phyloP scores from a whole-genome alignment of 768 basidiomycete genomes.

The Leucosporidium yakuticum region DNA sequence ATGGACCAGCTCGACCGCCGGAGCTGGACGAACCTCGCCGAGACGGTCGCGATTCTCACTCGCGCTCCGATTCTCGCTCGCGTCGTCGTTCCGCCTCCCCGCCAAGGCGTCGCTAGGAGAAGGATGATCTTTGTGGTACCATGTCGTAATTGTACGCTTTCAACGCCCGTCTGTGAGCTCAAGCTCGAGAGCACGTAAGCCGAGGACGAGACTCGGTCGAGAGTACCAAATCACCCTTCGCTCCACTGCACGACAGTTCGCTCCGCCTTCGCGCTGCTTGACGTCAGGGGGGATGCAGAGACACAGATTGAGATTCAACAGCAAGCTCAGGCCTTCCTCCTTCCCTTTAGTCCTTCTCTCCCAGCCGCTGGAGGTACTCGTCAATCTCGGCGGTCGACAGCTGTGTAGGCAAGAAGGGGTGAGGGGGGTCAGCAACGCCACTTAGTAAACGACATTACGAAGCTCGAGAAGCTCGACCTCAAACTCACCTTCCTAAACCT shows the following conservation, averaged over 20 bases:
- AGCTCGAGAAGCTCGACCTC: background rate
- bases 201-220: no score
- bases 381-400: constrained; percentile 6
- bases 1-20: constrained; percentile 8
- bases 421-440: background rate
- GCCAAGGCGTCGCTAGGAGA: background rate
- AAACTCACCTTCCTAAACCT: constrained; percentile 48
- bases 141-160: no score
- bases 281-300: no score
- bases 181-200: no score
- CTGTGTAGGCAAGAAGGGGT: background rate
- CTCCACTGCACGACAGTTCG: no score
- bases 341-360: constrained; percentile 11
- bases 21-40: background rate
- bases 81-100: constrained; percentile 2
- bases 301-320: no score
- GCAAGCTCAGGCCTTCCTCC: no score
- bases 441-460: no score
- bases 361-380: constrained; percentile 15
- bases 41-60: background rate
- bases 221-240: no score
- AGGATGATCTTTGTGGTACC: no score
- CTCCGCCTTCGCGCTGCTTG: no score
- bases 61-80: background rate
- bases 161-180: no score